Evolutionary conservation across 768 basidiomycete species (phyloP), one percentile per base, ranked within the genome.

Genomic region (Lentinula detonsa): DNA sequence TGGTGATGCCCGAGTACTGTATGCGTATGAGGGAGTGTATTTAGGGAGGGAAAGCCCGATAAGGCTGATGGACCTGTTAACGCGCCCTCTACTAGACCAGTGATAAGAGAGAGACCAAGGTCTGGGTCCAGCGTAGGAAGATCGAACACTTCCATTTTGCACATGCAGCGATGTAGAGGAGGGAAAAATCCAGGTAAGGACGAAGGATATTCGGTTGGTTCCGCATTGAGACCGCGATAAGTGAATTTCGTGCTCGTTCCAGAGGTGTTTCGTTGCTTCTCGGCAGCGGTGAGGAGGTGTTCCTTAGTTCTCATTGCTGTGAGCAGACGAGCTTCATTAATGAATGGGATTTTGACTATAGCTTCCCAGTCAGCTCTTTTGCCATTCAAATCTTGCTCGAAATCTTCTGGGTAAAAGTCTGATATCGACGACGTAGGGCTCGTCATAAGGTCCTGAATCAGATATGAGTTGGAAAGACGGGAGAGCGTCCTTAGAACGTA

Each of bases 311-410:
- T 75, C 96, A 99, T 98, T 3, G 95, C 91, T 35, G 77, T 77
- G 35, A 97, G 75, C 21, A 99, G 71, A 56, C 93, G 80, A 10
- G 74, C 66, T 71, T 95, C 86, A 50, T 97, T 87, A 62, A 99
- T 98, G 73, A 99, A 99, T 0, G 97, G 97, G 65, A 99, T 98
- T 76, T 98, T 98, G 58, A 99, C 94, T 55, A 98, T 85, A 0
- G 97, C 96, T 72, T 99, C 97, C 97, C 97, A 99, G 28, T 98
- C 96, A 66, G 90, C 88, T 71, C 95, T 98, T 82, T 99, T 99
- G 35, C 97, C 97, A 66, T 99, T 98, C 69, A 97, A 74, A 75
- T 99, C 97, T 65, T 84, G 86, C 65, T 93, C 94, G 65, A 98
- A 98, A 57, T 94, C 87, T 15, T 78, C 65, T 2, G 97, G 97